phyloP scores from a whole-genome alignment of 495 filamentous ascomycete species.

The Evernia prunastri region DNA sequence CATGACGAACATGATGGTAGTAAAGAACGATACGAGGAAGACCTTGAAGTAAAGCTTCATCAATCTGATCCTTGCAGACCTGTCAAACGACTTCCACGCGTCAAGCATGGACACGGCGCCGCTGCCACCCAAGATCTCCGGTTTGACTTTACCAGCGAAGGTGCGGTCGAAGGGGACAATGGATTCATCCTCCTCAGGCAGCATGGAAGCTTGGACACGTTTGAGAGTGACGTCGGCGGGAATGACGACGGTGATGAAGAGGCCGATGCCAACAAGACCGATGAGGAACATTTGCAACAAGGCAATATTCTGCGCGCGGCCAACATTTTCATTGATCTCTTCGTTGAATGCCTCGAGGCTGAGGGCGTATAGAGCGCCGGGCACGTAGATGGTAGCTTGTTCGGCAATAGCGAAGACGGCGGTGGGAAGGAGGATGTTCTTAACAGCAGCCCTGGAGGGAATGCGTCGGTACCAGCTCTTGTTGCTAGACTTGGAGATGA shows the following conservation, averaged over 20 bases:
- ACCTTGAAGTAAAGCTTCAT: slow-evolving; percentile 64
- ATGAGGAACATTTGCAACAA: slow-evolving; percentile 35
- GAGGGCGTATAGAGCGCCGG: slow-evolving; percentile 18
- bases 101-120: slow-evolving; percentile 61
- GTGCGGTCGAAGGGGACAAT: slow-evolving; percentile 73
- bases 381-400: slow-evolving; percentile 25
- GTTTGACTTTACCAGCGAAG: slow-evolving; percentile 53
- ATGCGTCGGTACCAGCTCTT: slow-evolving; percentile 31
- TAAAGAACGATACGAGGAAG: slow-evolving; percentile 43
- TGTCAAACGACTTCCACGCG: slow-evolving; percentile 65
- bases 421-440: slow-evolving; percentile 38
- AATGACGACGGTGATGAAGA: slow-evolving; percentile 47
- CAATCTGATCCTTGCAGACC: slow-evolving; percentile 57
- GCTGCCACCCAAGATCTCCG: slow-evolving; percentile 60
- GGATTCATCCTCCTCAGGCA: slow-evolving; percentile 60
- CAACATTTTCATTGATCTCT: slow-evolving; percentile 28
- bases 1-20: slow-evolving; percentile 38
- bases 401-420: slow-evolving; percentile 27
- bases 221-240: slow-evolving; percentile 57
- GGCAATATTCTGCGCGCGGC: slow-evolving; percentile 27
- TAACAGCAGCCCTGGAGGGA: slow-evolving; percentile 33
- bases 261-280: slow-evolving; percentile 32
- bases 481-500: slow-evolving; percentile 41
- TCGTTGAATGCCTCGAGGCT: slow-evolving; percentile 8
- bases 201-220: slow-evolving; percentile 65